Evolutionary conservation across 1,284 basidiomycete species (phyloP), one percentile per base, ranked within the genome.

Genomic region (Hortiboletus rubellus): DNA sequence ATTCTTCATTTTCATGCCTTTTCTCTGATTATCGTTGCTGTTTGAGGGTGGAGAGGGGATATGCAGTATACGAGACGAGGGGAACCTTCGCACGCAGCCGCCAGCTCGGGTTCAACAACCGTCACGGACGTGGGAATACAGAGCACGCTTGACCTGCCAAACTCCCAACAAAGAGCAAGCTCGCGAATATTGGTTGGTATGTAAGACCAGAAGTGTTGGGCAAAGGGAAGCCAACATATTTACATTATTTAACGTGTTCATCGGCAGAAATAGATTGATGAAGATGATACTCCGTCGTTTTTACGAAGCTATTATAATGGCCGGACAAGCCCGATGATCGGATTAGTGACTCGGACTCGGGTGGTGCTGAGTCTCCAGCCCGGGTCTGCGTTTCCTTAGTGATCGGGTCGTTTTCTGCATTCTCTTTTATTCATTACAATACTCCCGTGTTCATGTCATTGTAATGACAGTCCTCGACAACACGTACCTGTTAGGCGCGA

Each of bases 41-140:
- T 17, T 12, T 59, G 42, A 55, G 58, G 47, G 42, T 30, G 54
- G 44, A 8, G 66, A 41, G 17, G 58, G 43, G 36, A 55, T 18
- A 2, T 67, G 54, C 12, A 69, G 51, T 46, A 43, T 48, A 27
- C 65, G 67, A 33, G 46, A 22, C 42, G 31, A 68, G 43, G 0
- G 50, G 53, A 7, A 54, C 52, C 59, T 65, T 44, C 63, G 55
- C 47, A 66, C 3, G 22, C 22, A 22, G 22, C 22, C 22, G 22
- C 22, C 22, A 22, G 22, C 22, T 45, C 2, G 50, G 43, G 48
- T 52, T 61, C 41, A 65, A 57, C 65, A 65, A 67, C 37, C 59
- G 58, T 27, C 50, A 52, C 43, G 7, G 12, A 57, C 42, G 63
- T 63, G 61, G 18, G 61, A 63, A 52, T 11, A 22, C 22, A 43